Evolutionary conservation across 768 basidiomycete species (phyloP).

Genomic region (Pleurotus tuber-regium): DNA sequence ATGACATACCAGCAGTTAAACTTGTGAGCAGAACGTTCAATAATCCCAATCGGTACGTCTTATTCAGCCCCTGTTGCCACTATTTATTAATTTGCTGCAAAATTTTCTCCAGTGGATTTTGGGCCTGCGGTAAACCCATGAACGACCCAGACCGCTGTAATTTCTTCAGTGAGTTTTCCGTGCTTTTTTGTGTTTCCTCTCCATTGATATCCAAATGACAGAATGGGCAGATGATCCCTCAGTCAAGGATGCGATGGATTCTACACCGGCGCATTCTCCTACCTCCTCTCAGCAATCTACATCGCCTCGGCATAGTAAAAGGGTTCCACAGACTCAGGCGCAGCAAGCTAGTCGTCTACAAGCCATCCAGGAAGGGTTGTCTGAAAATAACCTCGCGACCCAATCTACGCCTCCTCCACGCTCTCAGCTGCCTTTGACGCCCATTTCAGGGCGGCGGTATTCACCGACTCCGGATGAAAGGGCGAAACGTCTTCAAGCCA

Average conservation of each 20-base stretch:
- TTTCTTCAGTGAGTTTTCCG: constrained; percentile 35
- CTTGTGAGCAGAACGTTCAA: background rate
- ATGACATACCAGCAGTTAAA: background rate
- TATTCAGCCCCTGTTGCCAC: background rate
- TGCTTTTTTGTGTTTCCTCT: background rate
- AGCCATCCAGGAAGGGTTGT: too few relatives aligned
- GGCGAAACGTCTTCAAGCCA: background rate
- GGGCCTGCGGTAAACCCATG: constrained; percentile 16
- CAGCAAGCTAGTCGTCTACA: too few relatives aligned
- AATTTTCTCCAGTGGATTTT: background rate
- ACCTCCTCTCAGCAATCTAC: background rate
- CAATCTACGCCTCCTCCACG: too few relatives aligned
- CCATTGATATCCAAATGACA: constrained; percentile 7
- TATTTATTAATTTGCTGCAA: background rate
- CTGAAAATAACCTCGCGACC: constrained; percentile 12
- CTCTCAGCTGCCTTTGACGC: constrained; percentile 20
- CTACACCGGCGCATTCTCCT: background rate
- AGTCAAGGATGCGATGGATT: background rate
- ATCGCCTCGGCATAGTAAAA: constrained; percentile 10
- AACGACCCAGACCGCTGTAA: constrained; percentile 27
- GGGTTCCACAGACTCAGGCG: too few relatives aligned
- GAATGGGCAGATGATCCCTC: constrained; percentile 18
- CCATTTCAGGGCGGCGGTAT: background rate
- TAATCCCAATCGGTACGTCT: background rate
- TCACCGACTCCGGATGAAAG: background rate